Evolutionary conservation across 2,329 filamentous ascomycete genomes (phyloP).

Genomic region (Fusarium luffae): DNA sequence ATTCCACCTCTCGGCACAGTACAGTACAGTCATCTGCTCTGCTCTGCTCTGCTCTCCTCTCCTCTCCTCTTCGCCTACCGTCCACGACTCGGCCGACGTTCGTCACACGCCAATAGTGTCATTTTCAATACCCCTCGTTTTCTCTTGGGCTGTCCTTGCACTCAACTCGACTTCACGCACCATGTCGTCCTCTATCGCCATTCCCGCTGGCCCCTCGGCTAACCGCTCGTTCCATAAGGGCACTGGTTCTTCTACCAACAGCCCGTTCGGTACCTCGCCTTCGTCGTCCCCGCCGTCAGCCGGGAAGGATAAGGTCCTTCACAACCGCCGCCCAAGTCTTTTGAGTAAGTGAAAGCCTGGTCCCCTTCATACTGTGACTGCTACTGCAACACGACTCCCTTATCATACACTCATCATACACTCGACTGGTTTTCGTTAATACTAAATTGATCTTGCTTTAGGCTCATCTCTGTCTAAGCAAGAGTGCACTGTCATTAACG

Average conservation of each 20-base stretch:
- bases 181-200: slow-evolving; percentile 77
- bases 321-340: slow-evolving; percentile 69
- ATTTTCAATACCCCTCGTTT: slow-evolving; percentile 36
- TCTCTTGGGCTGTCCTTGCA: slow-evolving; percentile 18
- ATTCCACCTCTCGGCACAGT: slow-evolving; percentile 21
- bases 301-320: slow-evolving; percentile 61
- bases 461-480: slow-evolving; percentile 77
- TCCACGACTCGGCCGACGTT: slow-evolving; percentile 23
- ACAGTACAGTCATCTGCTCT: slow-evolving; percentile 10
- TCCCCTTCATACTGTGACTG: slow-evolving; percentile 13
- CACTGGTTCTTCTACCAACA: slow-evolving; percentile 58
- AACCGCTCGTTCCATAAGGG: slow-evolving; percentile 57
- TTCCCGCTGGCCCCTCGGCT: slow-evolving; percentile 62
- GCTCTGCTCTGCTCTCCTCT: background rate
- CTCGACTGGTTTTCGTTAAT: slow-evolving; percentile 6
- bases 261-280: slow-evolving; percentile 54
- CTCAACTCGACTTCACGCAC: slow-evolving; percentile 10
- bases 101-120: slow-evolving; percentile 27
- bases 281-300: slow-evolving; percentile 67
- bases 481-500: slow-evolving; percentile 83
- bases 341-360: slow-evolving; percentile 60
- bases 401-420: slow-evolving; percentile 7
- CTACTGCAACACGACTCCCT: slow-evolving; percentile 22
- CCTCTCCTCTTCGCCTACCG: slow-evolving; percentile 2
- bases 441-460: slow-evolving; percentile 55